These are phyloP conservation scores for Colletotrichum navitas DNA, from an alignment of 2,329 filamentous ascomycete genomes.

Conservation along the genomic window DNA sequence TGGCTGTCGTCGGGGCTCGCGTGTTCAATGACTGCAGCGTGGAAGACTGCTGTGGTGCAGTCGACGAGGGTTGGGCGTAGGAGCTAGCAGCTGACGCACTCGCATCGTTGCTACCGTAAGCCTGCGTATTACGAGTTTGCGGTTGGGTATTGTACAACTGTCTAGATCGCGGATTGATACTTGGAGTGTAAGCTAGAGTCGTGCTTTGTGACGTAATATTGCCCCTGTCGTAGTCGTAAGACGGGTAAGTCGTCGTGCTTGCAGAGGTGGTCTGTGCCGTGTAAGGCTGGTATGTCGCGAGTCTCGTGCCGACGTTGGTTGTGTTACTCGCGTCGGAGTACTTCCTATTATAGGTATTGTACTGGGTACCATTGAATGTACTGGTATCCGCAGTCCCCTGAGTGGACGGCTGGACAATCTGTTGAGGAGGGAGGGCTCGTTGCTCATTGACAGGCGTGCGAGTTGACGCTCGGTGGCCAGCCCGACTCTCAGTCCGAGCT, in stretches of 20 bases:
- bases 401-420: slow-evolving; percentile 51
- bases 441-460: slow-evolving; percentile 48
- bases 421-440: slow-evolving; percentile 43
- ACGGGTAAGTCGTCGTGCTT: slow-evolving; percentile 41
- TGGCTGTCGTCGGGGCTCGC: slow-evolving; percentile 30
- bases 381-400: slow-evolving; percentile 44
- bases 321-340: slow-evolving; percentile 32
- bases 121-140: slow-evolving; percentile 12
- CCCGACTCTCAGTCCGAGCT: slow-evolving; percentile 51
- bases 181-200: slow-evolving; percentile 33
- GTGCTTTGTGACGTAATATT: slow-evolving; percentile 44
- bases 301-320: slow-evolving; percentile 8
- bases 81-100: slow-evolving; percentile 4
- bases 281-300: slow-evolving; percentile 40
- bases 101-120: not conserved
- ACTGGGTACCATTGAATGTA: slow-evolving; percentile 41
- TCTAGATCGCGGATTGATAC: slow-evolving; percentile 43
- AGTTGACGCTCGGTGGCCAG: slow-evolving; percentile 51
- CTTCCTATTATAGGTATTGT: slow-evolving; percentile 45
- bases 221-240: slow-evolving; percentile 49
- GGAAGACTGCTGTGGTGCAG: slow-evolving; percentile 47
- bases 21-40: slow-evolving; percentile 46
- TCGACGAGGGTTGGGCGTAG: slow-evolving; percentile 33
- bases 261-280: slow-evolving; percentile 37
- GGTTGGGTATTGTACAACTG: slow-evolving; percentile 30